Base-by-base conservation (phyloP, 805 yeast species). In the Zygosaccharomyces gambellarensis region DNA sequence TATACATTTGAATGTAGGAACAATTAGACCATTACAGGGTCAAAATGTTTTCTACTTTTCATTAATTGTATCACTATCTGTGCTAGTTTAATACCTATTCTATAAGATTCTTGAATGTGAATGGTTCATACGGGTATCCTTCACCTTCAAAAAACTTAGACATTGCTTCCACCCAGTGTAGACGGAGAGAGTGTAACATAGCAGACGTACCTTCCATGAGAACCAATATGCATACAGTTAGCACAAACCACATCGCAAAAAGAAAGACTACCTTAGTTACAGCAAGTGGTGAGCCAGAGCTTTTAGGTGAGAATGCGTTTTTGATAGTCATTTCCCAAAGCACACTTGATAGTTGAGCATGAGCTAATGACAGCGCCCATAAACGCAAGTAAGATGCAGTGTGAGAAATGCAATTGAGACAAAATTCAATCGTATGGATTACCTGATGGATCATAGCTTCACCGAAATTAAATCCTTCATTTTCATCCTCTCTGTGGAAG, bases 91-190 rank as follows among this genome's bases (percentile, higher is more conserved):
- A 28, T 38, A 25, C 21, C 45, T 48, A 50, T 12, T 48, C 53
- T 27, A 38, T 40, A 11, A 55, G 46, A 12, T 53, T 47, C 42
- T 70, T 65, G 53, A 92, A 90, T 3, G 84, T 78, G 65, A 89
- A 94, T n/a, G 99, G 98, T 56, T 79, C 83, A 65, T 87, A 94
- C 5, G 90, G 81, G 57, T 81, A 76, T 52, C 99, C 99, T 69
- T 92, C 98, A 67, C 99, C 99, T 64, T 87, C 94, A 63, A 90
- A 94, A 72, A 85, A 95, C 74, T 94, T 94, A 54, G 97, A 89
- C 99, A 94, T 94, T 25, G 97, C 85, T 73, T 94, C 99, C 54
- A 94, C 99, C 99, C 99, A 94, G 69, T 94, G 99, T 64, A 94
- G 79, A 76, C 99, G 87, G 64, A 94, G 78, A n/a, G 97, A 86